Conservation (phyloP, 768 basidiomycete genomes). For the Russula emetica region DNA sequence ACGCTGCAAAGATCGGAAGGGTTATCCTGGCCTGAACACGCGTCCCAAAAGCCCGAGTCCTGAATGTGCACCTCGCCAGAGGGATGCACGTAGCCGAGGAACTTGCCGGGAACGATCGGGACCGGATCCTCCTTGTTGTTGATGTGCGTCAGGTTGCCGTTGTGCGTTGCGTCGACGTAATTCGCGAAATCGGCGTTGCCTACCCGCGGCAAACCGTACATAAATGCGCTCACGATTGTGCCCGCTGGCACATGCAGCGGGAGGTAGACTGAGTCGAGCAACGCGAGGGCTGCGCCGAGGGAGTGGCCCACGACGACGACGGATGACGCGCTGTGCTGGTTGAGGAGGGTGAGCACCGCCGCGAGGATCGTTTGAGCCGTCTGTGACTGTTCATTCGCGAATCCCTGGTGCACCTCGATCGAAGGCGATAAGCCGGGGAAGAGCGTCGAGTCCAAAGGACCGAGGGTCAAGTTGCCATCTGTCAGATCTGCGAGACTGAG, state of each 20-base stretch:
- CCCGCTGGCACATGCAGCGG: constrained; percentile 33
- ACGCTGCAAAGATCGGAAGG: constrained; percentile 11
- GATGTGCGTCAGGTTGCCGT: constrained; percentile 19
- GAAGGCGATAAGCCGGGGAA: constrained; percentile 51
- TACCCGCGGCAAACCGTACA: constrained; percentile 50
- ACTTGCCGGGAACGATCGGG: constrained; percentile 24
- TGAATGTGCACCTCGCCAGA: constrained; percentile 27
- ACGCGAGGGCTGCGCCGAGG: constrained; percentile 31
- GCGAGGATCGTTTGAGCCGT: constrained; percentile 45
- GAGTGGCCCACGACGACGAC: constrained; percentile 37
- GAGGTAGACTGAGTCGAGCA: constrained; percentile 35
- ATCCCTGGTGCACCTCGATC: constrained; percentile 52
- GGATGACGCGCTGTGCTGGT: constrained; percentile 39
- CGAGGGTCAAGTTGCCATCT: constrained; percentile 42
- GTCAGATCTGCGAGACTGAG: constrained; percentile 35
- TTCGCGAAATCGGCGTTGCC: constrained; percentile 48
- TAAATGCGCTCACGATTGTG: constrained; percentile 41
- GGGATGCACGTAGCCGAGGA: constrained; percentile 26
- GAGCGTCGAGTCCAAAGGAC: constrained; percentile 41
- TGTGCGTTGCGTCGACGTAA: constrained; percentile 25
- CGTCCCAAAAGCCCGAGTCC: constrained; percentile 6
- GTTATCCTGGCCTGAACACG: constrained; percentile 21
- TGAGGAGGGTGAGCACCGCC: constrained; percentile 42
- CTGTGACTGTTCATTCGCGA: constrained; percentile 46
- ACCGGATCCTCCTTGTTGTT: constrained; percentile 28